phyloP scores from a whole-genome alignment of 2,329 filamentous ascomycete species.

The Sarocladium strictum region DNA sequence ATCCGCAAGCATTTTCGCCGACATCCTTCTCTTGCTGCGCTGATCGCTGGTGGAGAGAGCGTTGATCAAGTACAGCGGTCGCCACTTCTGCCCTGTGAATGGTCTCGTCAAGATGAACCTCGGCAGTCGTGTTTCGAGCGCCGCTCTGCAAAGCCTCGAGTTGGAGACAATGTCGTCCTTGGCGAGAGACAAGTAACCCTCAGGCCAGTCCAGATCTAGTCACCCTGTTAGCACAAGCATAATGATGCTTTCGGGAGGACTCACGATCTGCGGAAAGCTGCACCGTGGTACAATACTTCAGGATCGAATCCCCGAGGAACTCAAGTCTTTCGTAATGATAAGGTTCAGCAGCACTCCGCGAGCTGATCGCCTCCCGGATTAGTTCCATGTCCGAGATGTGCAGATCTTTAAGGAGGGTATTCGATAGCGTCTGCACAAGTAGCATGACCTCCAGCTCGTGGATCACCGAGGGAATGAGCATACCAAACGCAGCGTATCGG shows the following conservation, averaged over 20 bases:
- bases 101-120: constrained; percentile 62
- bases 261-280: constrained; percentile 53
- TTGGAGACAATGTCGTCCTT: constrained; percentile 74
- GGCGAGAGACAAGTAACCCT: constrained; percentile 64
- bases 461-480: constrained; percentile 67
- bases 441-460: constrained; percentile 62
- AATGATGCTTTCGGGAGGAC: no score
- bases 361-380: constrained; percentile 63
- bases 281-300: constrained; percentile 68
- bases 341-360: constrained; percentile 52
- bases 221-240: background rate
- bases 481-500: constrained; percentile 41
- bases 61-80: constrained; percentile 49
- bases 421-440: constrained; percentile 52
- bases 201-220: constrained; percentile 63
- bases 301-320: constrained; percentile 76
- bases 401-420: constrained; percentile 31
- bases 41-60: constrained; percentile 18
- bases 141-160: constrained; percentile 59
- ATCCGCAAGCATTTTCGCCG: constrained; percentile 79
- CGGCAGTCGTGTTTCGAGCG: constrained; percentile 59
- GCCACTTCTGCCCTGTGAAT: constrained; percentile 70
- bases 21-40: constrained; percentile 36
- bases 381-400: constrained; percentile 47
- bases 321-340: constrained; percentile 79